These are phyloP conservation scores for Alternaria sp. DNA, from an alignment of 2,329 filamentous ascomycete species.

Conservation along the genomic window DNA sequence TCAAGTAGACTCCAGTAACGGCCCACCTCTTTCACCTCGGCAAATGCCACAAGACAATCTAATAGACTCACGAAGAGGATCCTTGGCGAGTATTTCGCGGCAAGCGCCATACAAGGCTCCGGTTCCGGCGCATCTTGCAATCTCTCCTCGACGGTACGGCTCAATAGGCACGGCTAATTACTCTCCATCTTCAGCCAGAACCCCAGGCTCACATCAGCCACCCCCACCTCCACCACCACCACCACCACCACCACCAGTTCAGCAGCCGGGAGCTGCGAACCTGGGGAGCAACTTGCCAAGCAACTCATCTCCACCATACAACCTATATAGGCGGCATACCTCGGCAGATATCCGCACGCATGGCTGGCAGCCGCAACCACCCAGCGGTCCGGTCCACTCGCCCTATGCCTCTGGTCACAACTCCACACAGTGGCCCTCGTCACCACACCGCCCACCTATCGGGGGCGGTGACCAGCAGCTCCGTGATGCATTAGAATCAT, in stretches of 20 bases:
- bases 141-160: conserved; percentile 82
- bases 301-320: conserved; percentile 66
- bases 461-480: conserved; percentile 72
- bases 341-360: conserved; percentile 87
- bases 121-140: conserved; percentile 81
- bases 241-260: conserved; percentile 63
- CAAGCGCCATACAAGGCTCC: conserved; percentile 77
- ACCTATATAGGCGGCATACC: conserved; percentile 84
- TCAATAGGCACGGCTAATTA: conserved; percentile 78
- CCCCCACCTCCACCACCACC: conserved; percentile 63
- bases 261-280: conserved; percentile 67
- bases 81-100: conserved; percentile 63
- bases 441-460: conserved; percentile 62
- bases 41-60: conserved; percentile 78
- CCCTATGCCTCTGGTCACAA: conserved; percentile 72
- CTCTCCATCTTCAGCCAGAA: conserved; percentile 77
- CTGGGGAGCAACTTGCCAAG: conserved; percentile 46
- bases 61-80: conserved; percentile 73
- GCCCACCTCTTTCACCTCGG: conserved; percentile 84
- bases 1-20: conserved; percentile 54
- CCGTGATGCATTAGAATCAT: conserved; percentile 72
- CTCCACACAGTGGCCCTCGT: conserved; percentile 71
- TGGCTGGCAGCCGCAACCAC: conserved; percentile 68
- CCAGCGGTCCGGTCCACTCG: conserved; percentile 62
- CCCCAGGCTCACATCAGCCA: conserved; percentile 69